phyloP scores from a whole-genome alignment of 768 basidiomycete genomes.

The Kwoniella sp. region DNA sequence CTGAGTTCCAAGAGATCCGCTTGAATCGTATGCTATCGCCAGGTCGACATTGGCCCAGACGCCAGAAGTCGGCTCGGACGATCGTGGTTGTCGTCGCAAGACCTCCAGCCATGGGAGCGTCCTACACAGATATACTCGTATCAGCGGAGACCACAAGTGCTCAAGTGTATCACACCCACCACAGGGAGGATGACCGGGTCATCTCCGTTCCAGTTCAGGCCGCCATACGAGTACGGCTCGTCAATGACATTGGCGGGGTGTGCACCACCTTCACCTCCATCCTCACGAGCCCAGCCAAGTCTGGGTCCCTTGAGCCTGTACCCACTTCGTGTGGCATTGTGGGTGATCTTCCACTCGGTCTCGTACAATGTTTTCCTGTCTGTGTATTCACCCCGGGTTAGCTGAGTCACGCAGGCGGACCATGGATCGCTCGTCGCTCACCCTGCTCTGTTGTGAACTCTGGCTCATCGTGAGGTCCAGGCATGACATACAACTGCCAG shows the following conservation, averaged over 20 bases:
- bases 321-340: slow-evolving; percentile 63
- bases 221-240: slow-evolving; percentile 28
- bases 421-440: neutral
- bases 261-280: slow-evolving; percentile 64
- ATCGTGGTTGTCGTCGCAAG: slow-evolving; percentile 28
- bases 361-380: slow-evolving; percentile 58
- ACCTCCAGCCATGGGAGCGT: slow-evolving; percentile 32
- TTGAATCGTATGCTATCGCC: slow-evolving; percentile 59
- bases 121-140: slow-evolving; percentile 16
- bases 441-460: slow-evolving; percentile 56
- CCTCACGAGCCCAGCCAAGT: slow-evolving; percentile 58
- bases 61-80: slow-evolving; percentile 56
- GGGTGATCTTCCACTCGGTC: slow-evolving; percentile 57
- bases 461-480: slow-evolving; percentile 63
- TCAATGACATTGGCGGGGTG: slow-evolving; percentile 64
- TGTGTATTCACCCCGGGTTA: neutral
- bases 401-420: neutral
- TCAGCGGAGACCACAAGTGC: neutral
- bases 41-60: slow-evolving; percentile 62
- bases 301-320: slow-evolving; percentile 59
- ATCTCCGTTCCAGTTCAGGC: slow-evolving; percentile 57
- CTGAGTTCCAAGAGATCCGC: slow-evolving; percentile 54
- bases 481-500: slow-evolving; percentile 58
- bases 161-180: neutral
- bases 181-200: slow-evolving; percentile 54